phyloP scores from a whole-genome alignment of 2,329 filamentous ascomycete genomes.

The Fusarium sp. region DNA sequence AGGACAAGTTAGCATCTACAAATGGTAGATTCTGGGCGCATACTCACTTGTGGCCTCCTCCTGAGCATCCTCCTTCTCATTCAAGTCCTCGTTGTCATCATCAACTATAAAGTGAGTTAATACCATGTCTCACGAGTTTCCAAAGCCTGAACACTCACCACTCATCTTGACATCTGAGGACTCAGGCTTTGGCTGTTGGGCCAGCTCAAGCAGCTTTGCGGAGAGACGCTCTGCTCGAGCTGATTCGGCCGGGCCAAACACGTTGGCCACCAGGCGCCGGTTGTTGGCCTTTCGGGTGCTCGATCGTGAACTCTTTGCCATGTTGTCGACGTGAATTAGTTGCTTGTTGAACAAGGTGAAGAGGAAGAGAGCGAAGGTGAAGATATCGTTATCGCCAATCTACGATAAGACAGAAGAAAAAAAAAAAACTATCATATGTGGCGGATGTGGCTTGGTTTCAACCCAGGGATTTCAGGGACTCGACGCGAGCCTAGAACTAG shows the following conservation, averaged over 20 bases:
- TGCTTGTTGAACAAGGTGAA: constrained; percentile 15
- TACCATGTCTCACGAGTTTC: neutral
- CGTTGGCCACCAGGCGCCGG: constrained; percentile 79
- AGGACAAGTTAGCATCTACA: constrained; percentile 29
- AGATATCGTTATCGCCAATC: constrained; percentile 29
- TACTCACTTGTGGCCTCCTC: constrained; percentile 43
- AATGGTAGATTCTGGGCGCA: neutral
- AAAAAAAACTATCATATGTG: constrained; percentile 25
- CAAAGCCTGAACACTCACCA: constrained; percentile 41
- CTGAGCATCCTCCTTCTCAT: constrained; percentile 48
- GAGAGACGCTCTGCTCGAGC: constrained; percentile 86
- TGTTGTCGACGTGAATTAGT: constrained; percentile 56
- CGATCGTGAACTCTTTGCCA: constrained; percentile 90
- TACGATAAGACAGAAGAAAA: constrained; percentile 13
- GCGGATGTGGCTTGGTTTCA: constrained; percentile 7
- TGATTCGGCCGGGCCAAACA: constrained; percentile 86
- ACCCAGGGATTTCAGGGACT: neutral
- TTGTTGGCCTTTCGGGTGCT: constrained; percentile 88
- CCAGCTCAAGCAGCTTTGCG: constrained; percentile 85
- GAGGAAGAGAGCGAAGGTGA: constrained; percentile 13
- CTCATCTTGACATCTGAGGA: constrained; percentile 64
- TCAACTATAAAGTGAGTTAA: constrained; percentile 41
- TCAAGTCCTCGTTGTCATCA: constrained; percentile 44
- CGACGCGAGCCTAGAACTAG: neutral
- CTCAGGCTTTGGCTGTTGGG: constrained; percentile 79